Base-by-base conservation (phyloP, 176 grass and related monocot genomes). In the Coix lacrymajobi region DNA sequence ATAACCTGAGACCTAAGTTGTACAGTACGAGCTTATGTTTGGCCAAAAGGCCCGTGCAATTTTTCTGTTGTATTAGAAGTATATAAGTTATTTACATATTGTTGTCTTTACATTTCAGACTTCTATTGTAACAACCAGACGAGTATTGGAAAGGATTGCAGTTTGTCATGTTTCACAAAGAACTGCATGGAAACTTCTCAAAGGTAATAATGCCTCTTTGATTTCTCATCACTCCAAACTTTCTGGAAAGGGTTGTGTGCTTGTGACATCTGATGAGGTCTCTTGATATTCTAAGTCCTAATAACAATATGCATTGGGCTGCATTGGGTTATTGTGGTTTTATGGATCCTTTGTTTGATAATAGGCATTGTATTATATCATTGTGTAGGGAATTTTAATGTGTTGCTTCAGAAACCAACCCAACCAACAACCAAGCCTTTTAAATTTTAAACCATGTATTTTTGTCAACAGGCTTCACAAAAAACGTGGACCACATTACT, bases 111-210 rank as follows among this genome's bases (percentile, higher is more conserved):
- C 72, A 79, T 89, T 83, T 84, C 88, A 98, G 96, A 88, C 80
- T 88, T 70, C 91, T 73, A 76, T 94, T 79, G 96, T 96, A 48
- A 99, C 96, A 44, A 90, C 88, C 28, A 99, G 93, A 83, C 77
- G 96, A 76, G 87, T 93, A 75, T 84, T 99, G 79, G 93, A 99
- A 96, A 91, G 96, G 83, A 85, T 96, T 87, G 80, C 11, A 11
- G 85, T 96, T 86, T 51, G 78, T 69, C 75, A 87, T 90, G 87
- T 99, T 90, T 99, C 96, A 65, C 80, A 71, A 66, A 93, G 96
- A 92, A 96, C 92, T 81, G 93, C 96, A 89, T 99, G 96, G 96
- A 99, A 99, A 80, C 89, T 99, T 90, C 91, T 96, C 69, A 99
- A 99, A 95, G 96, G 96, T 86, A 71, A 77, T 72, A 44, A 25